Percentiles rank a stretch among this genome's conserved stretches.
Evolutionary conservation across 495 filamentous ascomycete genomes (phyloP).

Genomic region (Penicillium goetzii): DNA sequence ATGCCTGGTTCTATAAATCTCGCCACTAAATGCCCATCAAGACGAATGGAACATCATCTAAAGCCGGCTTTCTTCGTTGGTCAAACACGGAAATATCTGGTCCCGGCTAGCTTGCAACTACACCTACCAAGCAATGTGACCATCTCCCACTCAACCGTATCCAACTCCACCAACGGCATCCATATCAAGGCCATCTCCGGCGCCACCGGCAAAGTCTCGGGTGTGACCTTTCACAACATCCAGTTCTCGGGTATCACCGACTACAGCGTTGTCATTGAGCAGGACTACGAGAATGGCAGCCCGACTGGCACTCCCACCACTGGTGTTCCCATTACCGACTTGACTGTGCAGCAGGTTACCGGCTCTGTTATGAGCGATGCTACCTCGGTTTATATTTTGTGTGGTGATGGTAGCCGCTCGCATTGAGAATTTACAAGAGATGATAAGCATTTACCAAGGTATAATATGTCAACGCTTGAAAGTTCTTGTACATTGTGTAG

Average conservation of each 20-base stretch:
- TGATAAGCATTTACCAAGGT: neutral
- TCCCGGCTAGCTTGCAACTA: too few species aligned
- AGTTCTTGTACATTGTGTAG: neutral
- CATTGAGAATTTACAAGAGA: neutral
- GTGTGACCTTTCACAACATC: constrained; percentile 64
- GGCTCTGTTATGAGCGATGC: constrained; percentile 42
- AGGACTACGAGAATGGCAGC: neutral
- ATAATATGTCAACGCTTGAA: neutral
- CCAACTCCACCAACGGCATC: constrained; percentile 58
- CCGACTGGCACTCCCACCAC: neutral
- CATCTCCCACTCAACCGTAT: constrained; percentile 54
- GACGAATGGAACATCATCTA: too few species aligned
- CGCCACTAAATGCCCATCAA: too few species aligned
- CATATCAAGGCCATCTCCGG: constrained; percentile 59
- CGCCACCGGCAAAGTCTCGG: constrained; percentile 59
- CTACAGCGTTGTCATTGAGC: constrained; percentile 22
- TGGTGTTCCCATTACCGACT: constrained; percentile 7
- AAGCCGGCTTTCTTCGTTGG: too few species aligned
- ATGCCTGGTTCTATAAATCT: neutral
- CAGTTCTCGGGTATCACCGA: constrained; percentile 56
- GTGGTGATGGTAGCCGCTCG: constrained; percentile 47
- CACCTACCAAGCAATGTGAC: constrained; percentile 36
- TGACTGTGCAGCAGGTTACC: constrained; percentile 14
- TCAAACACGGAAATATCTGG: too few species aligned
- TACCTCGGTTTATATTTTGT: constrained; percentile 58